phyloP scores from a whole-genome alignment of 2,329 filamentous ascomycete genomes.

The Truncatella angustata region DNA sequence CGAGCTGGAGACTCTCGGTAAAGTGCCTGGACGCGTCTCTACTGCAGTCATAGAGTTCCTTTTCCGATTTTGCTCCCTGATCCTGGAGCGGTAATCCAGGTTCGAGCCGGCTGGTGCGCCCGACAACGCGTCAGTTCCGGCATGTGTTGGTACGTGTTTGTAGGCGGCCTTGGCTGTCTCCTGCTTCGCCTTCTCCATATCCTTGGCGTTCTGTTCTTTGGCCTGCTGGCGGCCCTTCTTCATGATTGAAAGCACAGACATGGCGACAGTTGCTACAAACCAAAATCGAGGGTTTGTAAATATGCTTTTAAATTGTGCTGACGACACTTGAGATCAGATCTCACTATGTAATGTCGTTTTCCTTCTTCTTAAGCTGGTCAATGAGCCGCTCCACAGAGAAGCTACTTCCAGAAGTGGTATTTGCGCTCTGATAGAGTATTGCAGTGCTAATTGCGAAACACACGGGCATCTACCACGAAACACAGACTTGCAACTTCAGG shows the following conservation, averaged over 20 bases:
- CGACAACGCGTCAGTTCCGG: conserved; percentile 55
- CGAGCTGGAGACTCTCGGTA: conserved; percentile 46
- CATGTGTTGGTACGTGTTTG: conserved; percentile 61
- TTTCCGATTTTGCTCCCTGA: conserved; percentile 49
- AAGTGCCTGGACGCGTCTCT: conserved; percentile 26
- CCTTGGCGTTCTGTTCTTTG: conserved; percentile 51
- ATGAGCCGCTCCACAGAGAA: too few species aligned
- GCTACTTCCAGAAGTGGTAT: too few species aligned
- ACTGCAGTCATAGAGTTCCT: conserved; percentile 46
- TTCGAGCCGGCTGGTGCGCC: conserved; percentile 53
- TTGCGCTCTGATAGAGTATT: too few species aligned
- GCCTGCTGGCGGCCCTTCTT: conserved; percentile 51
- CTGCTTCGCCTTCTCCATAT: conserved; percentile 44
- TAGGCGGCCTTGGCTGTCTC: conserved; percentile 47
- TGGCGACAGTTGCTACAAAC: conserved; percentile 22
- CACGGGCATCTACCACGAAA: too few species aligned
- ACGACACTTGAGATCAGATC: too few species aligned
- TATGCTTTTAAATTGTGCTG: too few species aligned
- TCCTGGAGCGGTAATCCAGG: conserved; percentile 42
- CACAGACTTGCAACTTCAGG: too few species aligned
- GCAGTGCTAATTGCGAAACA: too few species aligned
- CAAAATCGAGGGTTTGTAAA: background rate
- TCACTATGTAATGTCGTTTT: too few species aligned
- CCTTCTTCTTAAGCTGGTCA: too few species aligned
- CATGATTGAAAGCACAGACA: conserved; percentile 59